A percentile compares a stretch with the other conserved stretches of the same genome.
These are phyloP conservation scores for Grosmannia clavigera DNA, from an alignment of 2,329 filamentous ascomycete genomes.

Conservation along the genomic window DNA sequence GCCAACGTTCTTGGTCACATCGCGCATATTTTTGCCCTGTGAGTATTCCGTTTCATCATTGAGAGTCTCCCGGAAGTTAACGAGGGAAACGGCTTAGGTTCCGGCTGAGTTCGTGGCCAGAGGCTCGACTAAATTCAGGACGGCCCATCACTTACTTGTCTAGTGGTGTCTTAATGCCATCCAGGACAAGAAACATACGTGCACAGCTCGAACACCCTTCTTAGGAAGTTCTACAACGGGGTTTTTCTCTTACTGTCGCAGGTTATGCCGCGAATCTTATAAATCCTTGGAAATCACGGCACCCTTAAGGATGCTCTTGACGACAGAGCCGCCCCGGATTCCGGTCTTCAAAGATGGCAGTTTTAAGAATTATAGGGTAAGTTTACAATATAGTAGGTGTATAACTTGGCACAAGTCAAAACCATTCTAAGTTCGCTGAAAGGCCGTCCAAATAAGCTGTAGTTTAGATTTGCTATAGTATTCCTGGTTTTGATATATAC, in stretches of 20 bases:
- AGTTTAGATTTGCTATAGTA: no score
- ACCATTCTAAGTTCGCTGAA: no score
- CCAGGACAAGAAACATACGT: conserved; percentile 17
- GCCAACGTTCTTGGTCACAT: conserved; percentile 27
- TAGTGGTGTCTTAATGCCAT: background rate
- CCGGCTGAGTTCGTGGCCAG: conserved; percentile 31
- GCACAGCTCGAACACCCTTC: conserved; percentile 34
- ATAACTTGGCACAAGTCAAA: no score
- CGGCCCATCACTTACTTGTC: conserved; percentile 14
- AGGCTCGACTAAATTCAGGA: conserved; percentile 33
- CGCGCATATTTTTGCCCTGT: conserved; percentile 35
- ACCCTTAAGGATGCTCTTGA: conserved; percentile 13
- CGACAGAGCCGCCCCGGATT: conserved; percentile 15
- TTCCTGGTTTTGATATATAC: no score
- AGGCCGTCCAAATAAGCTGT: no score
- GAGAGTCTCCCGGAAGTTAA: conserved; percentile 23
- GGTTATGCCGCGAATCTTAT: conserved; percentile 32
- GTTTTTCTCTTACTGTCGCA: conserved; percentile 26
- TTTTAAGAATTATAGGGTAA: conserved; percentile 1
- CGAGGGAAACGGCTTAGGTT: conserved; percentile 35
- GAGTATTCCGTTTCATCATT: conserved; percentile 26
- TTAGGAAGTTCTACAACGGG: conserved; percentile 24
- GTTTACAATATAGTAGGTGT: background rate
- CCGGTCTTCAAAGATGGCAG: conserved; percentile 17
- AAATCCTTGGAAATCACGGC: conserved; percentile 12